Base-by-base conservation (phyloP, 768 basidiomycete species). In the Tylopilus sp. region DNA sequence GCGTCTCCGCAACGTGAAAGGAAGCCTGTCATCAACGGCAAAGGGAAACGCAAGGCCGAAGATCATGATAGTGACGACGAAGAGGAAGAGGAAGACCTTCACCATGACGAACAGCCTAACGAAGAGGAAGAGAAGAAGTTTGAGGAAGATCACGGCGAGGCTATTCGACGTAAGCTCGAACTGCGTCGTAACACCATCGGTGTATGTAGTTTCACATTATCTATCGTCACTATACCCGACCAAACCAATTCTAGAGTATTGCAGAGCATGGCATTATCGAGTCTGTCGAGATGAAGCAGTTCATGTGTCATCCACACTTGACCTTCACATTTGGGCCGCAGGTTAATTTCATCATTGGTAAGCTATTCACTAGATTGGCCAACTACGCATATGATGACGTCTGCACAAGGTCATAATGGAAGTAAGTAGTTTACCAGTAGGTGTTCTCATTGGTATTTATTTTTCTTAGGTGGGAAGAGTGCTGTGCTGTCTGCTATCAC, bases 331-430 rank as follows among this genome's bases (percentile, higher is more conserved):
- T 98, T 57, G 92, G 93, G 0, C 87, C 89, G 10, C 92, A 95
- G 69, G 90, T 99, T 65, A 99, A 98, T 72, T 98, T 98, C 65
- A 90, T 99, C 60, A 96, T 96, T 34, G 93, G 92, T 86, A 60
- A 36, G 80, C 62, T 2, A 6, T 16, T 21, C 21, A 21, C 44
- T 51, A 21, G 24, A 43, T 26, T 12, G 38, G 41, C 41, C 41
- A 43, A 40, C 41, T 34, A 28, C 17, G 10, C 12, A 11, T 14
- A 47, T 29, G 31, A 45, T 56, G 49, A 68, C 16, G 11, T 24
- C 28, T 26, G 29, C 33, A 12, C 33, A 49, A 91, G 92, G 92
- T 13, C 89, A 93, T 61, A 97, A 97, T 68, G 93, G 93, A 72
- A 96, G 93, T 92, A 64, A 56, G 90, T 81, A 25, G 19, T 47